A percentile compares a stretch with the other conserved stretches of the same genome.
Conservation (phyloP, 1,284 basidiomycete genomes). For the Abortiporus biennis region DNA sequence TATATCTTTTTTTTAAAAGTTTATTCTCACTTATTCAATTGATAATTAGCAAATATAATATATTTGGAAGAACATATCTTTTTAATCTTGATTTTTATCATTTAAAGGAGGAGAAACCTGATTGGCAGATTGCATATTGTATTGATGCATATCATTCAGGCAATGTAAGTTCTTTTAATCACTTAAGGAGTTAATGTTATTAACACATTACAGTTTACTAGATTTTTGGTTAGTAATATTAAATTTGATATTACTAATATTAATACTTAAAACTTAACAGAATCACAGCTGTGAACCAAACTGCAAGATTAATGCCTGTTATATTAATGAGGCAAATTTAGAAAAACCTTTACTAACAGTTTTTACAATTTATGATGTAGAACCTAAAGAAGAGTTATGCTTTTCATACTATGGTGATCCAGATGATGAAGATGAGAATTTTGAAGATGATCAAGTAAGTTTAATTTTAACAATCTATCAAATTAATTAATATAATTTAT, state of each 20-base stretch:
- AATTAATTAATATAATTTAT: constrained; percentile 5
- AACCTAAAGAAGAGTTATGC: constrained; percentile 68
- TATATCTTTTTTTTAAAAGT: constrained; percentile 2
- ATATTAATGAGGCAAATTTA: constrained; percentile 43
- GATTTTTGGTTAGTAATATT: constrained; percentile 48
- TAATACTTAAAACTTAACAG: constrained; percentile 29
- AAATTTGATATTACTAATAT: constrained; percentile 17
- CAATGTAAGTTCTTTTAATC: constrained; percentile 54
- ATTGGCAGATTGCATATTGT: constrained; percentile 32
- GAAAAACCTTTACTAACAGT: constrained; percentile 50
- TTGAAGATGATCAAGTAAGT: constrained; percentile 15
- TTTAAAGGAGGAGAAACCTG: constrained; percentile 32
- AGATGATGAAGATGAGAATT: constrained; percentile 33
- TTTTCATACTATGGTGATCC: constrained; percentile 71
- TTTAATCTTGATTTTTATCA: constrained; percentile 79
- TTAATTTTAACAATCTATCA: not conserved
- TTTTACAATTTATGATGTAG: constrained; percentile 64
- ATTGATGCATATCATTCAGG: constrained; percentile 87
- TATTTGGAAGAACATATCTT: constrained; percentile 77
- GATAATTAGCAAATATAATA: constrained; percentile 60
- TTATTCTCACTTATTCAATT: constrained; percentile 1
- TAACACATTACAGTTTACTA: constrained; percentile 49
- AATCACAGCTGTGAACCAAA: constrained; percentile 92
- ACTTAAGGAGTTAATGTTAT: constrained; percentile 8
- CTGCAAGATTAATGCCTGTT: constrained; percentile 61